Conservation (phyloP, 2,329 filamentous ascomycete species). For the Apiospora kogelbergensis region DNA sequence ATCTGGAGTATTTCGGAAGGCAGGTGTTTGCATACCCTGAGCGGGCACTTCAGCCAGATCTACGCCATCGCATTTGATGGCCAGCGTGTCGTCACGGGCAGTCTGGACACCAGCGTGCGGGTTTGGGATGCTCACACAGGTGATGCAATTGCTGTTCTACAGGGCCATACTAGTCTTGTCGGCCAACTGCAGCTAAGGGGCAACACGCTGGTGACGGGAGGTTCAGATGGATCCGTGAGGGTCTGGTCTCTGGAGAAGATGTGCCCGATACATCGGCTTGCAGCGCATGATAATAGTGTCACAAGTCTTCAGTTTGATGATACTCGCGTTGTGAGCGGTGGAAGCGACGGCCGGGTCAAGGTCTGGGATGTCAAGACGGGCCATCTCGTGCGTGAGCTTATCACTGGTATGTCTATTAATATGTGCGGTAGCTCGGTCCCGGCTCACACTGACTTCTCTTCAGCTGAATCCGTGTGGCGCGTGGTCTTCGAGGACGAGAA, state of each 20-base stretch:
- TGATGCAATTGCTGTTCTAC: constrained; percentile 85
- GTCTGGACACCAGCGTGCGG: constrained; percentile 91
- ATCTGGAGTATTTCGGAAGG: constrained; percentile 99
- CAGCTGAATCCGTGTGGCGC: constrained; percentile 90
- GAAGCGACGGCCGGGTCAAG: constrained; percentile 96
- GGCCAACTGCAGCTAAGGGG: constrained; percentile 95
- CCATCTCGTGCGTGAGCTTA: constrained; percentile 85
- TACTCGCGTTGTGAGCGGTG: constrained; percentile 90
- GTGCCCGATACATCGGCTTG: constrained; percentile 88
- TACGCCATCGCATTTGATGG: constrained; percentile 99
- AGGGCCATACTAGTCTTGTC: constrained; percentile 95
- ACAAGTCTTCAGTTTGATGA: constrained; percentile 98
- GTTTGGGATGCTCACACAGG: constrained; percentile 94
- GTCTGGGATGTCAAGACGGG: constrained; percentile 97
- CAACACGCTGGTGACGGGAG: constrained; percentile 92
- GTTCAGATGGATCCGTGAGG: constrained; percentile 91
- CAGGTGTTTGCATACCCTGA: constrained; percentile 83
- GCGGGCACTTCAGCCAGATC: constrained; percentile 97
- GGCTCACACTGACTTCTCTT: constrained; percentile 4
- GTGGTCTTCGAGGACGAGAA: constrained; percentile 99
- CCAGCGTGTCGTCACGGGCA: constrained; percentile 88
- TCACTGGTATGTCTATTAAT: constrained; percentile 44
- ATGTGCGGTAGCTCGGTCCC: not conserved
- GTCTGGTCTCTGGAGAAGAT: constrained; percentile 94
- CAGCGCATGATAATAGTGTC: constrained; percentile 97